phyloP scores from a whole-genome alignment of 371 early-diverging fungal genomes.

The Smittium culicis region DNA sequence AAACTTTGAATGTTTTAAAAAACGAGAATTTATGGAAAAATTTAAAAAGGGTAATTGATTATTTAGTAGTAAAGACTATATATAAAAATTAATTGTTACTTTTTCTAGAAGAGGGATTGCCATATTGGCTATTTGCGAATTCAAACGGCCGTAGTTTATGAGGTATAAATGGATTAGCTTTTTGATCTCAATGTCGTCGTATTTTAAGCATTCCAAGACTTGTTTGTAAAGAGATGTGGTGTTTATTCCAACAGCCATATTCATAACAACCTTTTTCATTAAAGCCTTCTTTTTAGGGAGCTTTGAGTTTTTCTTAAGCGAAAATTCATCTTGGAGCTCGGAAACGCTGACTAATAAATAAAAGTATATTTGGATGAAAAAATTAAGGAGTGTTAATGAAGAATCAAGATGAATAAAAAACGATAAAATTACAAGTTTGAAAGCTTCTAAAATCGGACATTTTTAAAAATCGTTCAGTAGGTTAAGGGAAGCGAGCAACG shows the following conservation, averaged over 20 bases:
- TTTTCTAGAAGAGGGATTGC: conserved; percentile 51
- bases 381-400: not conserved
- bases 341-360: conserved; percentile 28
- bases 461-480: too few species aligned
- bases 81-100: conserved; percentile 25
- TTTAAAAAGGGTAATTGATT: too few species aligned
- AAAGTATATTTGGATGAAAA: too few species aligned
- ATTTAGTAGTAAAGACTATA: too few species aligned
- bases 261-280: conserved; percentile 91
- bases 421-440: not conserved
- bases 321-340: conserved; percentile 82
- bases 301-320: conserved; percentile 75
- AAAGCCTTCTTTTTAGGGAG: conserved; percentile 73
- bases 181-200: conserved; percentile 57
- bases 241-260: conserved; percentile 98
- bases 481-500: too few species aligned
- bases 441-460: conserved; percentile 4
- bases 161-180: conserved; percentile 88
- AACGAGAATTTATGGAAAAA: too few species aligned
- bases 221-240: conserved; percentile 78
- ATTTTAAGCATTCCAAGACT: conserved; percentile 45
- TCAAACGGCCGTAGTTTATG: conserved; percentile 69
- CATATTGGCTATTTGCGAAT: conserved; percentile 77
- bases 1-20: not conserved
- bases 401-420: not conserved